Conservation (phyloP, 1,139 yeast genomes). For the Candida smagusa region DNA sequence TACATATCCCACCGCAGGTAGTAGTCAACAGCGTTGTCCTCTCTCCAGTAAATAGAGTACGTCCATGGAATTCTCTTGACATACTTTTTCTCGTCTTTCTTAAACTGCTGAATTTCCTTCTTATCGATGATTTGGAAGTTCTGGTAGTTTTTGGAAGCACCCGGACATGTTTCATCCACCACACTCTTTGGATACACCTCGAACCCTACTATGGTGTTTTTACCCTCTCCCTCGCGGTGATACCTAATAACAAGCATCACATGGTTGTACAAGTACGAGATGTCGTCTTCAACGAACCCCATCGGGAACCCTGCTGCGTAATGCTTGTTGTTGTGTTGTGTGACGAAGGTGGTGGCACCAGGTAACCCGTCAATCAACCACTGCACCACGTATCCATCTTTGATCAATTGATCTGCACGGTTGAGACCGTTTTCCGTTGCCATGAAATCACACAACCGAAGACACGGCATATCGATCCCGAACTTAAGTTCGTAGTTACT, state of each 20-base stretch:
- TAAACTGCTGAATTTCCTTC: conserved; percentile 17
- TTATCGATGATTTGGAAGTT: conserved; percentile 45
- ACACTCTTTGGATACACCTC: conserved; percentile 89
- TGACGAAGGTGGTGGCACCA: conserved; percentile 81
- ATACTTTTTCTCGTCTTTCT: conserved; percentile 11
- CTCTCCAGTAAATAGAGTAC: conserved; percentile 87
- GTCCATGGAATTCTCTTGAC: conserved; percentile 64
- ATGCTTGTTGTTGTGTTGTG: conserved; percentile 56
- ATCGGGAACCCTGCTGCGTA: conserved; percentile 87
- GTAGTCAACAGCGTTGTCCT: conserved; percentile 67
- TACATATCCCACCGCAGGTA: conserved; percentile 74
- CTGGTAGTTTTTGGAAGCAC: conserved; percentile 55
- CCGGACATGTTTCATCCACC: conserved; percentile 64
- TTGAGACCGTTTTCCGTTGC: conserved; percentile 49
- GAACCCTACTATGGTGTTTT: conserved; percentile 75
- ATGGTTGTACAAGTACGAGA: conserved; percentile 70
- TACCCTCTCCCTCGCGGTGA: conserved; percentile 49
- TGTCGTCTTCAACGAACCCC: conserved; percentile 61
- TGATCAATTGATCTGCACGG: conserved; percentile 60
- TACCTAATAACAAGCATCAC: conserved; percentile 77
- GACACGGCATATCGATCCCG: conserved; percentile 63
- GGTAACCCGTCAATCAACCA: conserved; percentile 87
- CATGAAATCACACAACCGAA: conserved; percentile 61
- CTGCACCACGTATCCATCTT: conserved; percentile 72
- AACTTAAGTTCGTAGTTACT: conserved; percentile 65